Evolutionary conservation across 106 monocot genomes (phyloP).

Genomic region (Amphibolis antarctica): DNA sequence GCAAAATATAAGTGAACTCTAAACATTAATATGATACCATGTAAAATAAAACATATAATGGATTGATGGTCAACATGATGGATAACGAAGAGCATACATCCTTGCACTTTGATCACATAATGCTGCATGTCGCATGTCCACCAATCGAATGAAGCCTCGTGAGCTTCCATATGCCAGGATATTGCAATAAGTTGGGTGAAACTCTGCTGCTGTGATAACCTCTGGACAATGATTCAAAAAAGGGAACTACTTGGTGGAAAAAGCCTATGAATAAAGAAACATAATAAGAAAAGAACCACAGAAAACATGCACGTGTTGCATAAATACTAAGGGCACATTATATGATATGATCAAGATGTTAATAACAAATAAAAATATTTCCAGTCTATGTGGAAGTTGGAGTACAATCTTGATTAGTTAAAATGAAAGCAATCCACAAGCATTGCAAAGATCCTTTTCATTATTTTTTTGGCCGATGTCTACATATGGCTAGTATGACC

Average conservation of each 20-base stretch:
- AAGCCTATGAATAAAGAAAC: neutral
- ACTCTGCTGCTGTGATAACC: conserved; percentile 68
- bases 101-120: conserved; percentile 52
- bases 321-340: neutral
- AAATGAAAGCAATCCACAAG: too few relatives aligned
- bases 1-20: neutral
- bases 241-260: neutral
- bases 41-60: neutral
- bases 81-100: conserved; percentile 29
- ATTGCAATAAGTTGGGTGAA: conserved; percentile 61
- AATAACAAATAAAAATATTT: too few relatives aligned
- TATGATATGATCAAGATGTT: too few relatives aligned
- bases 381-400: too few relatives aligned
- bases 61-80: conserved; percentile 1
- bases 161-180: conserved; percentile 70
- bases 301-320: neutral
- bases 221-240: conserved; percentile 26
- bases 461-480: too few relatives aligned
- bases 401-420: too few relatives aligned
- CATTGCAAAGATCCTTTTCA: too few relatives aligned
- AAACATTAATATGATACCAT: neutral
- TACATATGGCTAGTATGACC: too few relatives aligned
- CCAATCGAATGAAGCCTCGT: conserved; percentile 59
- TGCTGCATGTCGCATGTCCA: conserved; percentile 65
- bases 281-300: neutral